Conservation (phyloP, 495 filamentous ascomycete species). For the Hapsidospora chrysogenum region DNA sequence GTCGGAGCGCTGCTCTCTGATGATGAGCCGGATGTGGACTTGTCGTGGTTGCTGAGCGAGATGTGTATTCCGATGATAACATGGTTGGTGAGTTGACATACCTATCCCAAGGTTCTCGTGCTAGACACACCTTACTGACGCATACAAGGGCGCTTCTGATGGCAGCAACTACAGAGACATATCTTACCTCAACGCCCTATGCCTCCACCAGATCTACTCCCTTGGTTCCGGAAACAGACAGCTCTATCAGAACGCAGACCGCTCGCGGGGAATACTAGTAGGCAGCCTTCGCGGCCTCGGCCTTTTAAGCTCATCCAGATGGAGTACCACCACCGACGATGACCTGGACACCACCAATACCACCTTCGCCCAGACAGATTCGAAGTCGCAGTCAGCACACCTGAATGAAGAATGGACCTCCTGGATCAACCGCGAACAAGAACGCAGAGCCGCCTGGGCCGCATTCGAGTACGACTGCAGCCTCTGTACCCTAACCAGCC, state of each 20-base stretch:
- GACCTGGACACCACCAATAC: too few species aligned
- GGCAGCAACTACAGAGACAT: slow-evolving; percentile 12
- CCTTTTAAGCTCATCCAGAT: slow-evolving; percentile 9
- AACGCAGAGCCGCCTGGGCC: slow-evolving; percentile 14
- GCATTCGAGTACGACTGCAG: slow-evolving; percentile 18
- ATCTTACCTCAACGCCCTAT: slow-evolving; percentile 15
- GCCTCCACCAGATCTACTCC: slow-evolving; percentile 16
- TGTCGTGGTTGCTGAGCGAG: slow-evolving; percentile 14
- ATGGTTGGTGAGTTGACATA: slow-evolving; percentile 12
- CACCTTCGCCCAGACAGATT: too few species aligned
- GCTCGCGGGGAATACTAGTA: slow-evolving; percentile 13
- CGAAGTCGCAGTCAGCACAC: too few species aligned
- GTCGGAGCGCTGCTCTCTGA: slow-evolving; percentile 16
- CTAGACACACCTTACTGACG: slow-evolving; percentile 1
- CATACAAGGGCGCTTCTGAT: slow-evolving; percentile 11
- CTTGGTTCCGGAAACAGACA: slow-evolving; percentile 14
- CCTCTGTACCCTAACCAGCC: slow-evolving; percentile 16
- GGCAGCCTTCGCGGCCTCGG: slow-evolving; percentile 16
- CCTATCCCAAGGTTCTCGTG: neutral
- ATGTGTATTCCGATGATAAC: slow-evolving; percentile 14
- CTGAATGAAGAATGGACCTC: slow-evolving; percentile 6
- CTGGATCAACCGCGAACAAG: slow-evolving; percentile 12
- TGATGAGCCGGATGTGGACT: slow-evolving; percentile 12
- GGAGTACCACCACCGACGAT: too few species aligned
- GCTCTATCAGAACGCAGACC: slow-evolving; percentile 16